Evolutionary conservation across 306 rosid species (phyloP).

Genomic region (Cucumis melo): DNA sequence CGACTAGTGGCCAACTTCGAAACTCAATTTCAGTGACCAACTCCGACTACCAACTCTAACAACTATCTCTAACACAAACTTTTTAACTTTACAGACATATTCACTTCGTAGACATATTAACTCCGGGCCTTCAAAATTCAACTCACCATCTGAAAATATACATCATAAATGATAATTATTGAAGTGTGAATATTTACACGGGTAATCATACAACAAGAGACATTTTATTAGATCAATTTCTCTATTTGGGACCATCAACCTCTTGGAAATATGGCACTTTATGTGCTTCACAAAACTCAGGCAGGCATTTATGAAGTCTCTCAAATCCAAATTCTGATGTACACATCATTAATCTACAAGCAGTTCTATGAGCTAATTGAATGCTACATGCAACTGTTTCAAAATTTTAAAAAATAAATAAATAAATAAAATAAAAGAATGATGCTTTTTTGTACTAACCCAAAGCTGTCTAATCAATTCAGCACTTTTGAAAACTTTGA

Average conservation of each 20-base stretch:
- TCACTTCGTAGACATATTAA: too few relatives aligned
- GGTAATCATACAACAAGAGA: background rate
- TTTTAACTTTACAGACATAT: too few relatives aligned
- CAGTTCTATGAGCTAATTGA: background rate
- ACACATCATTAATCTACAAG: background rate
- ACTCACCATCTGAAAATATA: background rate
- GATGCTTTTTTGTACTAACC: background rate
- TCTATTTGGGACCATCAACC: background rate
- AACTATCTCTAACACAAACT: too few relatives aligned
- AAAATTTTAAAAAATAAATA: background rate
- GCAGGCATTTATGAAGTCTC: constrained; percentile 1
- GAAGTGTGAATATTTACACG: background rate
- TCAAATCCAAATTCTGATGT: background rate
- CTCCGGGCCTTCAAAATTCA: too few relatives aligned
- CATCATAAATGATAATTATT: background rate
- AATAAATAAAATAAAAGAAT: too few relatives aligned
- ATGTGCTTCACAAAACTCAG: background rate
- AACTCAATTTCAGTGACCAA: too few relatives aligned
- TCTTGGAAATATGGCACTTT: background rate
- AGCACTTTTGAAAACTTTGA: background rate
- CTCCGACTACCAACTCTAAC: too few relatives aligned
- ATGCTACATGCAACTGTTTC: constrained; percentile 1
- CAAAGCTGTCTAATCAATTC: background rate
- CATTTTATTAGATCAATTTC: background rate
- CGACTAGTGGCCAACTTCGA: too few relatives aligned